A percentile compares a stretch with the other conserved stretches of the same genome.
Conservation (phyloP, 106 monocot species). For the Acorus calamus region DNA sequence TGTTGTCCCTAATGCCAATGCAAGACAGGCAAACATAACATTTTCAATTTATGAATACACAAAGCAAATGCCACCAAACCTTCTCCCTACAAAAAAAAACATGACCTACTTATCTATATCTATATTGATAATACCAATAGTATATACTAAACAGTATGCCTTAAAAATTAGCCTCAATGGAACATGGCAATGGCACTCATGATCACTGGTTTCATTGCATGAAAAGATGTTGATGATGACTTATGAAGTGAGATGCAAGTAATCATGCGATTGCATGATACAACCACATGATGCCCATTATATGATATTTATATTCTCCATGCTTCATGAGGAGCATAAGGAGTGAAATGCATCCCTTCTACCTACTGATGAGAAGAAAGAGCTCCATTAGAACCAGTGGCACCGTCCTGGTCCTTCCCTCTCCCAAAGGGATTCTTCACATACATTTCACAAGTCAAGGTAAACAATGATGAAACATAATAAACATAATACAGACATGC, state of each 20-base stretch:
- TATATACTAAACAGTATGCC: conserved; percentile 4
- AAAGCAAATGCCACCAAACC: no score
- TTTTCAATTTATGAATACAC: no score
- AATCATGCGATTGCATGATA: no score
- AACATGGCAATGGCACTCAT: conserved; percentile 38
- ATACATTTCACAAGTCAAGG: no score
- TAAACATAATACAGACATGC: no score
- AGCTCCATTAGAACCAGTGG: no score
- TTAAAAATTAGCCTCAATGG: conserved; percentile 3
- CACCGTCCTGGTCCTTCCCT: no score
- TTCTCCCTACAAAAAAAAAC: no score
- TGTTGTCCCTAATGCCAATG: no score
- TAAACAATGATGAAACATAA: no score
- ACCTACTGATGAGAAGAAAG: conserved; percentile 33
- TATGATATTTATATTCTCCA: conserved; percentile 8
- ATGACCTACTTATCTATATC: conserved; percentile 14
- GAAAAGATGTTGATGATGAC: conserved; percentile 34
- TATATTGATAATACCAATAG: conserved; percentile 30
- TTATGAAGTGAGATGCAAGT: conserved; percentile 35
- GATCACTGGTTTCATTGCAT: conserved; percentile 19
- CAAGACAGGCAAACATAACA: no score
- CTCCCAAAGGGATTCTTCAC: no score
- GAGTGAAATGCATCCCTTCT: conserved; percentile 29
- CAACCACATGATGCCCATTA: conserved; percentile 38
- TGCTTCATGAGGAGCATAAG: conserved; percentile 22